Conservation (phyloP, 2,329 filamentous ascomycete genomes). For the Neopestalotiopsis clavispora region DNA sequence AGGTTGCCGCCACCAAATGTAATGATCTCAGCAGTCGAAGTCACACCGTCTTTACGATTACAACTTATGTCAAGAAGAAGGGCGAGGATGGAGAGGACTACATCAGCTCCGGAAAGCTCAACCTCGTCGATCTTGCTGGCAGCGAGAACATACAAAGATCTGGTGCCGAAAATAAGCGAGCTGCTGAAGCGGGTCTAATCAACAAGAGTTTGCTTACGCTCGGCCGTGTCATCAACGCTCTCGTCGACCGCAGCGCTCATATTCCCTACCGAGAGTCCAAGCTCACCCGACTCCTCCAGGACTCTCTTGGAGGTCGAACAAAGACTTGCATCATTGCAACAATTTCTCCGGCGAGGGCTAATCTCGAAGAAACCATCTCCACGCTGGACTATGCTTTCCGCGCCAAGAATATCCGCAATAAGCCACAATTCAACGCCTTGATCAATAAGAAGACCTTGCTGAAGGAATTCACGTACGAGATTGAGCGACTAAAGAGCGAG, state of each 20-base stretch:
- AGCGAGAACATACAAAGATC: constrained; percentile 98
- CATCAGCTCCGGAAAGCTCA: constrained; percentile 89
- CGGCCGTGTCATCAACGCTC: constrained; percentile 94
- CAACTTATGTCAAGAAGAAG: constrained; percentile 83
- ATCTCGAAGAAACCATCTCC: constrained; percentile 96
- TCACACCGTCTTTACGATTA: constrained; percentile 97
- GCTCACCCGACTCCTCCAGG: constrained; percentile 90
- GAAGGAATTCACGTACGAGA: constrained; percentile 87
- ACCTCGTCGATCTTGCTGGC: constrained; percentile 93
- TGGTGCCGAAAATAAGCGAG: constrained; percentile 96
- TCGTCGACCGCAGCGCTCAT: constrained; percentile 87
- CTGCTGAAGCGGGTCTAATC: constrained; percentile 92
- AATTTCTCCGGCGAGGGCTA: constrained; percentile 90
- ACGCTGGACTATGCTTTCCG: constrained; percentile 97
- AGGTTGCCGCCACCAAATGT: constrained; percentile 99
- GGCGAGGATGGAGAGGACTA: constrained; percentile 87
- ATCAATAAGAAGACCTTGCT: constrained; percentile 93
- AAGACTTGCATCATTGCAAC: constrained; percentile 99
- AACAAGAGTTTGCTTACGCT: constrained; percentile 97
- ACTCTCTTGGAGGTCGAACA: constrained; percentile 91
- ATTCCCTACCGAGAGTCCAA: constrained; percentile 96
- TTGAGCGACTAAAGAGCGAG: constrained; percentile 93
- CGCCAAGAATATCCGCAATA: constrained; percentile 98
- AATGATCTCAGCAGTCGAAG: constrained; percentile 97
- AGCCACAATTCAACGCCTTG: constrained; percentile 91